A percentile compares a stretch with the other conserved stretches of the same genome.
Evolutionary conservation across 495 filamentous ascomycete genomes (phyloP).

Genomic region (Neurospora sp.): DNA sequence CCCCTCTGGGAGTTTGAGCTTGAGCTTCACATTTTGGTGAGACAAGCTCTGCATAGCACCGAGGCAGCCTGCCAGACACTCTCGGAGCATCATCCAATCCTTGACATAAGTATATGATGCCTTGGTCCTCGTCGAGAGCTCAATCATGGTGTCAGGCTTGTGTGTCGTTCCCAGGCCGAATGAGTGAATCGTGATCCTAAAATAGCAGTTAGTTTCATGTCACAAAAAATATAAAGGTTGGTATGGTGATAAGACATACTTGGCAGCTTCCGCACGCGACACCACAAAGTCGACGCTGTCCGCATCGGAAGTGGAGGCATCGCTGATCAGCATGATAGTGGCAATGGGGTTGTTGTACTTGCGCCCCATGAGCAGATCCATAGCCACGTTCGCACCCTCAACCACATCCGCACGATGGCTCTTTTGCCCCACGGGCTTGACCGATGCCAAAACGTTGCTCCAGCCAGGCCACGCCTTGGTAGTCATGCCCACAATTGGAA

Average conservation of each 20-base stretch:
- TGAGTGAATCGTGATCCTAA: conserved; percentile 86
- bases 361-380: conserved; percentile 97
- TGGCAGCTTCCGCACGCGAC: conserved; percentile 93
- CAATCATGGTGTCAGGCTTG: conserved; percentile 98
- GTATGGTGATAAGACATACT: conserved; percentile 45
- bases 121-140: conserved; percentile 90
- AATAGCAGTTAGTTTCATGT: conserved; percentile 6
- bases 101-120: conserved; percentile 97
- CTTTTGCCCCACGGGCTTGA: conserved; percentile 92
- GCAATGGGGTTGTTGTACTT: conserved; percentile 95
- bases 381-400: conserved; percentile 95
- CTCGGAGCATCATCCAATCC: conserved; percentile 99
- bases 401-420: conserved; percentile 94
- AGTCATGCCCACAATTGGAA: conserved; percentile 95
- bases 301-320: conserved; percentile 92
- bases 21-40: conserved; percentile 98
- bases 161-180: conserved; percentile 95
- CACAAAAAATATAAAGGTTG: neutral
- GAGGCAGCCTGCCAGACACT: conserved; percentile 91
- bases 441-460: conserved; percentile 76
- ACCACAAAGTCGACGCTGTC: conserved; percentile 98
- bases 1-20: conserved; percentile 87
- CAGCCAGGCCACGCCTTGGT: conserved; percentile 89
- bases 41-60: conserved; percentile 91
- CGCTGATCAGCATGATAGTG: conserved; percentile 94